A percentile compares a stretch with the other conserved stretches of the same genome.
These are phyloP conservation scores for Fusarium pseudocircinatum DNA, from an alignment of 2,329 filamentous ascomycete species.

Conservation along the genomic window DNA sequence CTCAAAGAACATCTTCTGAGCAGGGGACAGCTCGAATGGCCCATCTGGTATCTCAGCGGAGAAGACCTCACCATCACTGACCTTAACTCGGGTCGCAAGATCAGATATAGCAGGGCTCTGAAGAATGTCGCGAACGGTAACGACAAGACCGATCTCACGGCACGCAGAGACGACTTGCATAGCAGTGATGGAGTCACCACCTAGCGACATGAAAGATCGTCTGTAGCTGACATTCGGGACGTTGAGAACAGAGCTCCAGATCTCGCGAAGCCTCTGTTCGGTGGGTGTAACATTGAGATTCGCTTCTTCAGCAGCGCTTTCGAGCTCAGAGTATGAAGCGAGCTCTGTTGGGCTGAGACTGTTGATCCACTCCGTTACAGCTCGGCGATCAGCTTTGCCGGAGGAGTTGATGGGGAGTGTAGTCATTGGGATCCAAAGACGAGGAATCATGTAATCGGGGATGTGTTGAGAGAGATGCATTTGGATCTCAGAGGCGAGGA, in stretches of 20 bases:
- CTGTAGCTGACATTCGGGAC: not conserved
- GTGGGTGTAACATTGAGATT: not conserved
- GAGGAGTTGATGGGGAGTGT: not conserved
- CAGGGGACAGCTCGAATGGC: not conserved
- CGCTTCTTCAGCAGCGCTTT: not conserved
- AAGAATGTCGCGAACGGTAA: not conserved
- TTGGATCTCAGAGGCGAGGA: not conserved
- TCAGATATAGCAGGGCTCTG: not conserved
- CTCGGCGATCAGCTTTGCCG: not conserved
- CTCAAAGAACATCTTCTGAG: not conserved
- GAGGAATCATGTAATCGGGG: not conserved
- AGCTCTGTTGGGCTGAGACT: not conserved
- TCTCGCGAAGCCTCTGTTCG: not conserved
- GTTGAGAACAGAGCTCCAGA: not conserved
- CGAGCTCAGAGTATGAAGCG: not conserved
- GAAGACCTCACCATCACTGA: not conserved
- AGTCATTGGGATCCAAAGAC: slow-evolving; percentile 1
- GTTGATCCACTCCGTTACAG: not conserved
- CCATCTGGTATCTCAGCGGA: not conserved
- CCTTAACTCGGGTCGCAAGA: not conserved
- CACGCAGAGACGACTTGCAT: slow-evolving; percentile 1
- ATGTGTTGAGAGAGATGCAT: not conserved
- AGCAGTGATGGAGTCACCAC: not conserved
- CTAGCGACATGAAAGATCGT: not conserved
- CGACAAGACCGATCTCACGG: not conserved